Conservation (phyloP, 2,329 filamentous ascomycete genomes). For the Diplocarpon mali region DNA sequence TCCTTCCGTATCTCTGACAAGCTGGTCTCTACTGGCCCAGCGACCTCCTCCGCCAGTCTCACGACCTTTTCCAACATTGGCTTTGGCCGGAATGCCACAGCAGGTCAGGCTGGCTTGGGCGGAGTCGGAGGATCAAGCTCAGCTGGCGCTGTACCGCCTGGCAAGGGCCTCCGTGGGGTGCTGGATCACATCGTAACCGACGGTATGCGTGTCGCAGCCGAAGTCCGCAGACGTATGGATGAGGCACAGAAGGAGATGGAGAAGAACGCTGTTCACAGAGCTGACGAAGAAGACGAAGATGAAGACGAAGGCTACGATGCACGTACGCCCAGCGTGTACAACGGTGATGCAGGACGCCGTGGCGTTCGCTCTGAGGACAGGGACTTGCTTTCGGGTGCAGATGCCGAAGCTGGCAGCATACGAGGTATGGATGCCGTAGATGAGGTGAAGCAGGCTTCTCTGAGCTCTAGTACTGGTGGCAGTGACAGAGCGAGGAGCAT, state of each 20-base stretch:
- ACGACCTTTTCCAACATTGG: constrained; percentile 75
- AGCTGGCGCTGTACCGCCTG: constrained; percentile 30
- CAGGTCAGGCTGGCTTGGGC: constrained; percentile 29
- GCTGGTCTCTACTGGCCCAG: constrained; percentile 30
- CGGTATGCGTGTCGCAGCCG: constrained; percentile 88
- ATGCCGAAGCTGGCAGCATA: constrained; percentile 49
- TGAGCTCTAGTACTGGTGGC: constrained; percentile 21
- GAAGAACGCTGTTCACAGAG: constrained; percentile 59
- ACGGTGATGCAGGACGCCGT: constrained; percentile 47
- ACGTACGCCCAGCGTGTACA: constrained; percentile 37
- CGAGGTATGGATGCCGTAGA: constrained; percentile 23
- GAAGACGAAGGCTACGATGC: constrained; percentile 53
- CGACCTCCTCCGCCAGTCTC: constrained; percentile 52
- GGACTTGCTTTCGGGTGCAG: constrained; percentile 62
- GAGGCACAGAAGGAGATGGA: constrained; percentile 90
- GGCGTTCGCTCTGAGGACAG: constrained; percentile 56
- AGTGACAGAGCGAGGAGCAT: constrained; percentile 18
- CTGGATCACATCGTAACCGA: constrained; percentile 96
- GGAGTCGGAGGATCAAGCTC: constrained; percentile 19
- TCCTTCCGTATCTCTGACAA: constrained; percentile 80
- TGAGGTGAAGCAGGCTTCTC: constrained; percentile 9
- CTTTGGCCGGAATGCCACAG: constrained; percentile 36
- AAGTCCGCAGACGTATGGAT: constrained; percentile 87
- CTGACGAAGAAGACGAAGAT: constrained; percentile 58
- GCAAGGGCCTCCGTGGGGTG: constrained; percentile 77